Evolutionary conservation across 805 yeast genomes (phyloP).

Genomic region (Saccharomycopsis schoenii): DNA sequence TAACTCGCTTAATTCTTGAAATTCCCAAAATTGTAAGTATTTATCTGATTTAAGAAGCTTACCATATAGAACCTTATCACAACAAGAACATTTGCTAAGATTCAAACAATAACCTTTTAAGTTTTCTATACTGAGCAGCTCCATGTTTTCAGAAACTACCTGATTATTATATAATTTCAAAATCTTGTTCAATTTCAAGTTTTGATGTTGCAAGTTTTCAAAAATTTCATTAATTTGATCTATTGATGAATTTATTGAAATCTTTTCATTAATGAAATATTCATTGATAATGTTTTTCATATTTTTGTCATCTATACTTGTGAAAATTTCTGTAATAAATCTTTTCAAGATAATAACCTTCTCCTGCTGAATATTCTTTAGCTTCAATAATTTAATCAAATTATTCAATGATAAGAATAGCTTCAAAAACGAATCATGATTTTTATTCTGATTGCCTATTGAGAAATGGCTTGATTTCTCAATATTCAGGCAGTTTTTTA

Average conservation of each 20-base stretch:
- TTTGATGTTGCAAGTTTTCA: conserved; percentile 34
- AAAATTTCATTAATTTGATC: conserved; percentile 23
- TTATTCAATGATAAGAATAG: not conserved
- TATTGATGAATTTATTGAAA: not conserved
- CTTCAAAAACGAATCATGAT: not conserved
- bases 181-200: conserved; percentile 22
- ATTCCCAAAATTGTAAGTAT: conserved; percentile 51
- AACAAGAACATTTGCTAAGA: conserved; percentile 56
- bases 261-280: not conserved
- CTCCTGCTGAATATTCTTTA: not conserved
- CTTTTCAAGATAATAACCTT: not conserved
- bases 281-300: not conserved
- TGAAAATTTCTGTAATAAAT: not conserved
- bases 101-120: conserved; percentile 56
- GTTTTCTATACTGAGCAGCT: conserved; percentile 32
- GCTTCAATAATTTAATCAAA: not conserved
- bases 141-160: conserved; percentile 42
- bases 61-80: conserved; percentile 72
- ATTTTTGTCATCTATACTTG: not conserved
- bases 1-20: conserved; percentile 19
- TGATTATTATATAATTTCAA: conserved; percentile 7
- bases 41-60: conserved; percentile 16
- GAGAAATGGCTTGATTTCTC: not conserved
- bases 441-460: not conserved
- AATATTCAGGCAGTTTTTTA: conserved; percentile 22